phyloP scores from a whole-genome alignment of 768 basidiomycete species.

The Cyathus striatus region DNA sequence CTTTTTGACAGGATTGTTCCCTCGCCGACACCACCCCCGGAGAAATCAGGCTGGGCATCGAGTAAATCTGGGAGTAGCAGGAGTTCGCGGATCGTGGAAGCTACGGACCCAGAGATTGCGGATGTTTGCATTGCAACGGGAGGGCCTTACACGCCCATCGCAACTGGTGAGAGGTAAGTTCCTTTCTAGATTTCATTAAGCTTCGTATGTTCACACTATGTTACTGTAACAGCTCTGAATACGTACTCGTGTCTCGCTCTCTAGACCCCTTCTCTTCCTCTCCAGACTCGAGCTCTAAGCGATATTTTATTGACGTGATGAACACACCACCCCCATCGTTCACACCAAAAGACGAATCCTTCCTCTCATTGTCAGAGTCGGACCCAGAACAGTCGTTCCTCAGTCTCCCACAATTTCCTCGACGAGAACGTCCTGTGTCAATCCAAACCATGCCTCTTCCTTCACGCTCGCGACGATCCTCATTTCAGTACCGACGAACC shows the following conservation, averaged over 20 bases:
- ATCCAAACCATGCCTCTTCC: conserved; percentile 19
- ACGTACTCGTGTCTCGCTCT: conserved; percentile 12
- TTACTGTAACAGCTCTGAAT: conserved; percentile 8
- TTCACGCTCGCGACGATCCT: conserved; percentile 22
- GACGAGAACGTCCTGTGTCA: conserved; percentile 23
- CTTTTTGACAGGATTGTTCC: conserved; percentile 26
- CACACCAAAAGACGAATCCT: conserved; percentile 30
- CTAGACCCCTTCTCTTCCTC: conserved; percentile 37
- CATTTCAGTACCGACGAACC: conserved; percentile 18
- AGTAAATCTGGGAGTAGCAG: conserved; percentile 7
- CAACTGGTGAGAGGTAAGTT: conserved; percentile 17
- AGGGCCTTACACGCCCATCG: conserved; percentile 20
- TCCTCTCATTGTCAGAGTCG: conserved; percentile 32
- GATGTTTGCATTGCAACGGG: conserved; percentile 30
- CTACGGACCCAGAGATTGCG: conserved; percentile 9
- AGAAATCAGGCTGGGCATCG: background rate
- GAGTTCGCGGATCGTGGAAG: conserved; percentile 9
- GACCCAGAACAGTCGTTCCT: conserved; percentile 20
- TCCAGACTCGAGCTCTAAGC: conserved; percentile 35
- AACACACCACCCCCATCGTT: conserved; percentile 9
- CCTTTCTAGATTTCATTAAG: too few species aligned
- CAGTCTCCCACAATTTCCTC: conserved; percentile 9
- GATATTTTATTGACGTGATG: conserved; percentile 39
- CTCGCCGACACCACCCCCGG: conserved; percentile 2
- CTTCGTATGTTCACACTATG: too few species aligned